Evolutionary conservation across 2,329 filamentous ascomycete species (phyloP).

Genomic region (Intubia oerlemansii): DNA sequence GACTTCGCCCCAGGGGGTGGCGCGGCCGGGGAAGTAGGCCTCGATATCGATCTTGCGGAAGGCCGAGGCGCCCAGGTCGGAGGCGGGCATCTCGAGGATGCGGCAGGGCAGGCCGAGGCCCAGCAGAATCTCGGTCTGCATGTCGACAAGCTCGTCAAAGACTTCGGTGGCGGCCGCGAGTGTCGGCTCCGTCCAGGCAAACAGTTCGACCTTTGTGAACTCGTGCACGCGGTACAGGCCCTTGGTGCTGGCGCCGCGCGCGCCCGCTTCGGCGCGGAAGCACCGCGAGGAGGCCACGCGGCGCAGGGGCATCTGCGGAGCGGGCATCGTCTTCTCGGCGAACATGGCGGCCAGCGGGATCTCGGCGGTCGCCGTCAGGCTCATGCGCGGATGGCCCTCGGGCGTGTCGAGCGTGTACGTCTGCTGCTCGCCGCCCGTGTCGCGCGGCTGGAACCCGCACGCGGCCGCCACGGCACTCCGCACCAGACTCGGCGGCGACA

Average conservation of each 20-base stretch:
- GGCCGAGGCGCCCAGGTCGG: constrained; percentile 77
- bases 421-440: constrained; percentile 79
- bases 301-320: constrained; percentile 50
- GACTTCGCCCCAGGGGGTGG: constrained; percentile 63
- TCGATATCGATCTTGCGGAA: constrained; percentile 82
- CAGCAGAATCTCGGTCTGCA: constrained; percentile 67
- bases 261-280: constrained; percentile 87
- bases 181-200: constrained; percentile 63
- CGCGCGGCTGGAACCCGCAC: constrained; percentile 86
- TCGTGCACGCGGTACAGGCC: constrained; percentile 94
- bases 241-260: constrained; percentile 75
- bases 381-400: too few species aligned
- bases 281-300: constrained; percentile 74
- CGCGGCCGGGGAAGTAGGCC: constrained; percentile 72
- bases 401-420: constrained; percentile 64
- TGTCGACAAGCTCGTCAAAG: constrained; percentile 69
- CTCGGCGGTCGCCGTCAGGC: constrained; percentile 75
- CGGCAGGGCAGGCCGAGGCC: constrained; percentile 66
- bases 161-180: constrained; percentile 26
- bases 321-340: constrained; percentile 52
- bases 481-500: constrained; percentile 73
- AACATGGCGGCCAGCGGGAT: constrained; percentile 87
- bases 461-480: constrained; percentile 80
- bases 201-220: constrained; percentile 97
- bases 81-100: constrained; percentile 76